Percentiles rank a stretch among this genome's conserved stretches.
Evolutionary conservation across 179 eudicot genomes (phyloP).

Genomic region (Amaranthus tricolor): DNA sequence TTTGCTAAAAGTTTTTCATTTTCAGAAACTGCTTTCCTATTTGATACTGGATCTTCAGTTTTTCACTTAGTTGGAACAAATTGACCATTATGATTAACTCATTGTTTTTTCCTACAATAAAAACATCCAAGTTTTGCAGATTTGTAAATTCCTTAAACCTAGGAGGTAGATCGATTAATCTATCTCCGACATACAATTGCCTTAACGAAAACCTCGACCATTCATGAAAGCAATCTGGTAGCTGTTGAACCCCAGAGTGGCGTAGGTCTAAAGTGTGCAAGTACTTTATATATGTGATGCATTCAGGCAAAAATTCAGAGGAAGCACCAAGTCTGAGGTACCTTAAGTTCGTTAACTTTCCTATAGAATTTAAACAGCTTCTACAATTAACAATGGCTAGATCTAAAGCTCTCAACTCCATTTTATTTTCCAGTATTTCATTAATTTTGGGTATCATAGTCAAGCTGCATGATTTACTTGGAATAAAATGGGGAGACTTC

Average conservation of each 20-base stretch:
- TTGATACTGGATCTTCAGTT: neutral
- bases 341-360: neutral
- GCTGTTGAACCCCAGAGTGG: neutral
- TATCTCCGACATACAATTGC: neutral
- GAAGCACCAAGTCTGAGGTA: conserved; percentile 9
- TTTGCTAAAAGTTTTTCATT: no score
- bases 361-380: neutral
- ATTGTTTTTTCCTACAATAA: conserved; percentile 14
- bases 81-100: neutral
- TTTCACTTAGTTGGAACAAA: neutral
- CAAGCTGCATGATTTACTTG: neutral
- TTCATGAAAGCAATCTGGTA: neutral
- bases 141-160: conserved; percentile 5
- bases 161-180: conserved; percentile 1
- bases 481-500: neutral
- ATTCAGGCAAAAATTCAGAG: neutral
- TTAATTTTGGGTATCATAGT: neutral
- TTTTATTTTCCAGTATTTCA: neutral
- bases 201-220: neutral
- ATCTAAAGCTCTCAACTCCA: neutral
- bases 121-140: conserved; percentile 11
- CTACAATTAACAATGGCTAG: neutral
- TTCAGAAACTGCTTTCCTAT: neutral
- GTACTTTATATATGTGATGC: neutral
- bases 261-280: neutral